Conservation (phyloP, 176 grass and related monocot genomes). For the Coix lacrymajobi region DNA sequence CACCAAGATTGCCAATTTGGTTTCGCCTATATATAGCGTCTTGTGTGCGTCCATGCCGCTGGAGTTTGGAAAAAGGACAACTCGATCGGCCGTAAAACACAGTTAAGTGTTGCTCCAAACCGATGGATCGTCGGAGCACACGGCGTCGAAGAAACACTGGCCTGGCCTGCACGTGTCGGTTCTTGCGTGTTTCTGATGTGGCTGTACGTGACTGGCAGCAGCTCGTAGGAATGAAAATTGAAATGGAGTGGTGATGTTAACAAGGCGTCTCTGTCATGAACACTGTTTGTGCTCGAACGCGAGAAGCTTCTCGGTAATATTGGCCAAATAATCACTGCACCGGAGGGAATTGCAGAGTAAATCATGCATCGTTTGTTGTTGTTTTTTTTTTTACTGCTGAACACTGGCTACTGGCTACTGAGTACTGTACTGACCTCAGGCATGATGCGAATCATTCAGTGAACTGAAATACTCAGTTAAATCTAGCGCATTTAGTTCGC, state of each 20-base stretch:
- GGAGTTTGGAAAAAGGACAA: neutral
- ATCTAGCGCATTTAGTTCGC: neutral
- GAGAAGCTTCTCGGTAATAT: neutral
- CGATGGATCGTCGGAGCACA: neutral
- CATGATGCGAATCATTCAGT: neutral
- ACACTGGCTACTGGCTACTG: neutral
- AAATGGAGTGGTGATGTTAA: neutral
- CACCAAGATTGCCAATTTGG: neutral
- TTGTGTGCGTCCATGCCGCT: neutral
- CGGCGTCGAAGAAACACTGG: neutral
- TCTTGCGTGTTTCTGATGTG: conserved; percentile 21
- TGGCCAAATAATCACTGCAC: neutral
- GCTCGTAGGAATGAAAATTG: neutral
- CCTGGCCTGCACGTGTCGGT: neutral
- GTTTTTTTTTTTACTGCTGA: neutral
- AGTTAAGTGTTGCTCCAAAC: neutral
- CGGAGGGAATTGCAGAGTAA: neutral
- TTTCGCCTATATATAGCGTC: neutral
- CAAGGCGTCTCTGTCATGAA: neutral
- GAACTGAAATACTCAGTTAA: neutral
- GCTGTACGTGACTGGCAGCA: neutral
- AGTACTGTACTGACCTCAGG: neutral
- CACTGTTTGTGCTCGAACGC: neutral
- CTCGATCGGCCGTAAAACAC: neutral
- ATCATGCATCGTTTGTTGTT: no score